Evolutionary conservation across 331 rosid genomes (phyloP), one percentile per base, ranked within the genome.

Genomic region (Cydonia oblonga): DNA sequence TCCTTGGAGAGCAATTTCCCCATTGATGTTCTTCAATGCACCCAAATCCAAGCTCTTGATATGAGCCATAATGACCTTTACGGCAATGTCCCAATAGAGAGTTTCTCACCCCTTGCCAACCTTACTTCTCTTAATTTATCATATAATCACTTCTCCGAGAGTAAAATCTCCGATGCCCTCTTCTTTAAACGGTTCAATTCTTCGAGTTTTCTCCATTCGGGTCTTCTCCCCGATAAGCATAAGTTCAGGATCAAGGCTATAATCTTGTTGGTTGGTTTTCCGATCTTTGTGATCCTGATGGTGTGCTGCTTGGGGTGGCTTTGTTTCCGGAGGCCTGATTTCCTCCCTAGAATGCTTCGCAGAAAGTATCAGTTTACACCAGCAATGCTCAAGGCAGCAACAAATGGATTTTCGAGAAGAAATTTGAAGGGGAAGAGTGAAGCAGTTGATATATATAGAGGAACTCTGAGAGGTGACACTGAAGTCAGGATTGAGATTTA

Each of bases 401-500:
- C 96, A 38, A 30, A 35, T 2, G 86, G 87, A 26, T 88, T 86
- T 74, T 88, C 87, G 0, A 53, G 38, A 23, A 42, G 70, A 58
- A 84, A 76, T 80, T 75, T 88, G 82, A 77, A 80, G 49, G 87
- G 79, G 25, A 90, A 78, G 81, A 81, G 88, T 56, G 88, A 83
- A 52, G 75, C 81, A 69, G 86, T 88, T 59, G 82, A 90, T 33
- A 81, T 88, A 15, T 88, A 83, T 57, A 84, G 56, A 80, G 93
- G 96, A 78, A 66, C 53, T 32, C 70, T 84, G 42, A 81, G 91
- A 78, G 91, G 81, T 58, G 88, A 83, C 18, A 84, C 81, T 42
- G 56, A 76, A 72, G 91, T 84, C 57, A 86, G 84, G 73, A 76
- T 90, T 79, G 91, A 90, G 86, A 83, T 90, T 53, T 88, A 90